Evolutionary conservation across 257 asterid species (phyloP).

Genomic region (Ligustrum vulgare): DNA sequence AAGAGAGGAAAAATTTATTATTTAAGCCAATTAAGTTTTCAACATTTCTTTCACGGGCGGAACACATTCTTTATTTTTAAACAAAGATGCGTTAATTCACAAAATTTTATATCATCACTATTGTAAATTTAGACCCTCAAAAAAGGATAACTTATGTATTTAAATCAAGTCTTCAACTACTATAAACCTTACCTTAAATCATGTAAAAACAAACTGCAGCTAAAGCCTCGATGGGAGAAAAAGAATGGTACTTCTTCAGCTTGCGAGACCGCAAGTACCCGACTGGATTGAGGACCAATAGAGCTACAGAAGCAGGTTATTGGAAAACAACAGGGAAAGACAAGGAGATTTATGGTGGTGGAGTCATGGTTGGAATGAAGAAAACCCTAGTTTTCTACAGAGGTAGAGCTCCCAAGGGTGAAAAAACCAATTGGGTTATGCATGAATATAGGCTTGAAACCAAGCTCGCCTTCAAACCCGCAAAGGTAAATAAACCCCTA

Average conservation of each 20-base stretch:
- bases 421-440: conserved; percentile 89
- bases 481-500: conserved; percentile 42
- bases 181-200: neutral
- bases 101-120: too few species aligned
- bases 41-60: neutral
- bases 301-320: conserved; percentile 83
- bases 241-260: conserved; percentile 86
- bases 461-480: conserved; percentile 49
- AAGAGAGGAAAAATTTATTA: too few species aligned
- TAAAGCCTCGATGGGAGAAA: conserved; percentile 88
- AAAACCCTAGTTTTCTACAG: conserved; percentile 77
- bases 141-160: too few species aligned
- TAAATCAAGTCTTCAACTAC: too few species aligned
- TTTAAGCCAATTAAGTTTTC: too few species aligned
- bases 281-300: conserved; percentile 67
- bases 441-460: conserved; percentile 70
- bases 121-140: too few species aligned
- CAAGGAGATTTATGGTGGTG: conserved; percentile 68
- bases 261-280: conserved; percentile 76
- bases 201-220: conserved; percentile 29
- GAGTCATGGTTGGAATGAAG: conserved; percentile 75
- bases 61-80: neutral
- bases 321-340: conserved; percentile 93
- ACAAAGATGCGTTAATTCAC: too few species aligned
- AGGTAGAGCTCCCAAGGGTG: conserved; percentile 94